A percentile compares a stretch with the other conserved stretches of the same genome.
Conservation (phyloP, 495 filamentous ascomycete genomes). For the Podospora tetraspora region DNA sequence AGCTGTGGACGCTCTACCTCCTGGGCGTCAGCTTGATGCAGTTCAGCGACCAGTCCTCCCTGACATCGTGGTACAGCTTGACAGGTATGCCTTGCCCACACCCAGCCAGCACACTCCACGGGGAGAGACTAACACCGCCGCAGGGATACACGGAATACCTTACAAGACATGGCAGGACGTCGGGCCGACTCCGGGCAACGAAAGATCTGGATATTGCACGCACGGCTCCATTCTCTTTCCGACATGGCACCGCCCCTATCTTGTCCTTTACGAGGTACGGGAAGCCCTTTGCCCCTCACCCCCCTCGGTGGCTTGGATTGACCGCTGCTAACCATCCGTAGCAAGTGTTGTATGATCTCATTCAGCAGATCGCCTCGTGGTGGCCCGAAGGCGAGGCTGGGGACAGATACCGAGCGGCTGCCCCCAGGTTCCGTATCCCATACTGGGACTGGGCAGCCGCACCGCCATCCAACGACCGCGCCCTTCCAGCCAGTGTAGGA, state of each 20-base stretch:
- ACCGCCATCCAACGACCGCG: conserved; percentile 43
- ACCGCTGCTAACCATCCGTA: conserved; percentile 26
- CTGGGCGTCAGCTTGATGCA: conserved; percentile 52
- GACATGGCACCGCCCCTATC: conserved; percentile 68
- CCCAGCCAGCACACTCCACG: neutral
- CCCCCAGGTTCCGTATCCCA: conserved; percentile 54
- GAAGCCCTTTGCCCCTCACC: neutral
- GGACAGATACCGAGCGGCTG: conserved; percentile 46
- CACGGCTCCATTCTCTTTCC: conserved; percentile 62
- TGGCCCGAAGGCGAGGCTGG: conserved; percentile 44
- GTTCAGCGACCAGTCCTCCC: conserved; percentile 45
- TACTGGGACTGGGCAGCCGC: conserved; percentile 64
- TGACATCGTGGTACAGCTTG: conserved; percentile 58
- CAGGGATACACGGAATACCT: conserved; percentile 63
- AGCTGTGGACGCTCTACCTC: conserved; percentile 56
- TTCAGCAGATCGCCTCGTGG: conserved; percentile 46
- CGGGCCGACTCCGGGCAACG: conserved; percentile 38
- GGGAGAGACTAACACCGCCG: neutral
- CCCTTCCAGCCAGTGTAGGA: conserved; percentile 46
- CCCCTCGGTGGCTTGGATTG: neutral
- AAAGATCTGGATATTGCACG: conserved; percentile 56
- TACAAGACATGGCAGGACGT: conserved; percentile 54
- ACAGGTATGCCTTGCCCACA: conserved; percentile 24
- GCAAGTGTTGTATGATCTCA: conserved; percentile 53
- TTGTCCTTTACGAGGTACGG: conserved; percentile 60